Percentiles rank a stretch among this genome's conserved stretches.
These are phyloP conservation scores for Mariannaea sp. DNA, from an alignment of 2,329 filamentous ascomycete species.

Conservation along the genomic window DNA sequence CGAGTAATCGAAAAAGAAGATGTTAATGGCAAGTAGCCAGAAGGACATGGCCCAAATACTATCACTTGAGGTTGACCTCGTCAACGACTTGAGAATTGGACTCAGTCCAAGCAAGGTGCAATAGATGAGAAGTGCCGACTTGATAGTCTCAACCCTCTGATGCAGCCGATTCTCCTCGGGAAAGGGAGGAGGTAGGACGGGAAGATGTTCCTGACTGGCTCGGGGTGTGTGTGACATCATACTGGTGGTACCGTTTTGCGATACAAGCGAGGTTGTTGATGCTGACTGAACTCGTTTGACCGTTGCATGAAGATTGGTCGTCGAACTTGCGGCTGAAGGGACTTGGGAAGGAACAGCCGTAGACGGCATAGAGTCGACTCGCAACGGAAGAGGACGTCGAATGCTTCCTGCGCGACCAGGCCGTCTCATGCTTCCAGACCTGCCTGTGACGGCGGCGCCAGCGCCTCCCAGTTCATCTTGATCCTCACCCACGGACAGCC, in stretches of 20 bases:
- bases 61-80: slow-evolving; percentile 86
- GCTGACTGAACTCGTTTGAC: slow-evolving; percentile 54
- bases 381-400: slow-evolving; percentile 42
- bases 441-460: slow-evolving; percentile 43
- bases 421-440: slow-evolving; percentile 43
- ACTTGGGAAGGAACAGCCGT: slow-evolving; percentile 33
- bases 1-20: slow-evolving; percentile 97
- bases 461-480: slow-evolving; percentile 48
- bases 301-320: slow-evolving; percentile 47
- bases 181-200: slow-evolving; percentile 37
- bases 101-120: slow-evolving; percentile 89
- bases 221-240: slow-evolving; percentile 35
- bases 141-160: slow-evolving; percentile 75
- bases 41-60: slow-evolving; percentile 97
- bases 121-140: slow-evolving; percentile 92
- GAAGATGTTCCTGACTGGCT: slow-evolving; percentile 40
- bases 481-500: slow-evolving; percentile 75
- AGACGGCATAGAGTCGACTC: slow-evolving; percentile 36
- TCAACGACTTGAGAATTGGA: slow-evolving; percentile 96
- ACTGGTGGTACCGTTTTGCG: slow-evolving; percentile 27
- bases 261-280: slow-evolving; percentile 60
- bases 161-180: slow-evolving; percentile 50
- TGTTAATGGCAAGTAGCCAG: slow-evolving; percentile 91
- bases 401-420: slow-evolving; percentile 46
- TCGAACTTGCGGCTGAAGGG: slow-evolving; percentile 51